Evolutionary conservation across 768 basidiomycete species (phyloP).

Genomic region (Kwoniella sp.): DNA sequence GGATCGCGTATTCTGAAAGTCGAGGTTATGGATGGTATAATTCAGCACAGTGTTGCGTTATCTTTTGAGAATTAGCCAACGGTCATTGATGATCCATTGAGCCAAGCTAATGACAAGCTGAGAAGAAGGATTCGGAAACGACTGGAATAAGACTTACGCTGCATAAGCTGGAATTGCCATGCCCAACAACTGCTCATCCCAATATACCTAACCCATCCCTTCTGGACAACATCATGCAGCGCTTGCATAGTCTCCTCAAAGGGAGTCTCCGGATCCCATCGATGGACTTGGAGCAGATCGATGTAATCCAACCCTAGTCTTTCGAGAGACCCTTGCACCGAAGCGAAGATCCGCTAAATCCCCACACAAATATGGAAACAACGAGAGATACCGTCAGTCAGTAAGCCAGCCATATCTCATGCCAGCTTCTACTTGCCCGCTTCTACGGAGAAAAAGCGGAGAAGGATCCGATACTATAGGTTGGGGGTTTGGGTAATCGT

Average conservation of each 20-base stretch:
- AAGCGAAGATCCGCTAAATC: constrained; percentile 69
- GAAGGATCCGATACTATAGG: no score
- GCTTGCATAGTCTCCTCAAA: constrained; percentile 64
- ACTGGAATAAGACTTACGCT: constrained; percentile 48
- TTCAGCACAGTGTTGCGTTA: no score
- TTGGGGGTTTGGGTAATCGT: no score
- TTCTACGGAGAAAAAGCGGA: no score
- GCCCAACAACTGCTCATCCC: constrained; percentile 58
- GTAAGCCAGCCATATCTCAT: no score
- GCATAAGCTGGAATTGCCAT: constrained; percentile 53
- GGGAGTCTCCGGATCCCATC: constrained; percentile 65
- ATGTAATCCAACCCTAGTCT: constrained; percentile 76
- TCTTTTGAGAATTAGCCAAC: no score
- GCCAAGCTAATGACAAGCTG: no score
- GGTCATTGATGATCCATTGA: no score
- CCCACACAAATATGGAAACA: no score
- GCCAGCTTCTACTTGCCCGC: no score
- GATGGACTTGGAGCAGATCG: constrained; percentile 69
- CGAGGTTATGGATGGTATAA: not conserved
- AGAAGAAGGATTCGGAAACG: no score
- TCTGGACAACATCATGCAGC: constrained; percentile 58
- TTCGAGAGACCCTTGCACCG: constrained; percentile 62
- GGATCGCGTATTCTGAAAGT: constrained; percentile 63
- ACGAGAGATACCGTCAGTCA: no score
- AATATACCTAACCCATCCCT: constrained; percentile 57